Evolutionary conservation across 1,139 yeast genomes (phyloP).

Genomic region (Candida gigantensis): DNA sequence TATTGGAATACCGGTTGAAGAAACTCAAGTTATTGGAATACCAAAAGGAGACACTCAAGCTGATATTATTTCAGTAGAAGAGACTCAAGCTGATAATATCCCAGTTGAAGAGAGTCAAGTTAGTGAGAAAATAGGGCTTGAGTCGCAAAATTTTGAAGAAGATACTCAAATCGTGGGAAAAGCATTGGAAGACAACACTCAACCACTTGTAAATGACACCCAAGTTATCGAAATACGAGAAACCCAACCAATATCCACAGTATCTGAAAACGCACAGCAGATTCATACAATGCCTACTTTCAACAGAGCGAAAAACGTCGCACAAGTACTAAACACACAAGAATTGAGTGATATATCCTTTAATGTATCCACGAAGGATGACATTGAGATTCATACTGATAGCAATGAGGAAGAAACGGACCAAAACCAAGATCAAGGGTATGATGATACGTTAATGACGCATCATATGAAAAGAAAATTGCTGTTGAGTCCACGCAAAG

Average conservation of each 20-base stretch:
- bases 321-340: slow-evolving; percentile 23
- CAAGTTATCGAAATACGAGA: slow-evolving; percentile 7
- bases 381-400: slow-evolving; percentile 12
- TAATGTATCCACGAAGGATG: slow-evolving; percentile 5
- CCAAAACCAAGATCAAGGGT: slow-evolving; percentile 16
- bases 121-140: no score
- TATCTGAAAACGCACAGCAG: background rate
- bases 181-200: background rate
- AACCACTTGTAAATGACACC: slow-evolving; percentile 8
- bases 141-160: no score
- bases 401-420: slow-evolving; percentile 10
- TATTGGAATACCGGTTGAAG: background rate
- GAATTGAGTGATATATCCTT: slow-evolving; percentile 14
- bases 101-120: no score
- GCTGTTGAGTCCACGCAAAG: slow-evolving; percentile 8
- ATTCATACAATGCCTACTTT: background rate
- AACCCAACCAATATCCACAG: background rate
- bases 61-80: background rate
- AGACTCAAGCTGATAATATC: background rate
- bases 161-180: slow-evolving; percentile 7
- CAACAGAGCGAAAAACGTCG: slow-evolving; percentile 5
- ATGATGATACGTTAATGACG: slow-evolving; percentile 16
- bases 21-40: slow-evolving; percentile 3
- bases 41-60: slow-evolving; percentile 4
- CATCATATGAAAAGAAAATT: slow-evolving; percentile 12